Evolutionary conservation across 2,329 filamentous ascomycete species (phyloP), one percentile per base, ranked within the genome.

Genomic region (Fusarium globosum): DNA sequence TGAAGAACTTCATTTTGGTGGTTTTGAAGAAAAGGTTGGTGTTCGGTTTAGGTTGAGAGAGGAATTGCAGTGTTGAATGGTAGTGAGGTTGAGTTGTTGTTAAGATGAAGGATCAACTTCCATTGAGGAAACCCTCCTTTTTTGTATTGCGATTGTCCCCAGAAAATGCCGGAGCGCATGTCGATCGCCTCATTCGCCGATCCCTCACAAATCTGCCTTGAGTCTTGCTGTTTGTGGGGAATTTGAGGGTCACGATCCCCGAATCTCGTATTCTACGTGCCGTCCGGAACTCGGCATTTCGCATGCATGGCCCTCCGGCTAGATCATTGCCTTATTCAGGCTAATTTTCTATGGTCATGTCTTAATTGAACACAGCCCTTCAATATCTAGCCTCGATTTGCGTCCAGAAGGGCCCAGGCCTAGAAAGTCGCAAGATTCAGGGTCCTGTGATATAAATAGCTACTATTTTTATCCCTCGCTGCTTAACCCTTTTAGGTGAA

Each of bases 1-100:
- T 49, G 55, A 65, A 69, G 58, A 74, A 72, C 72, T 74, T 74
- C 72, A 74, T 74, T 36, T 69, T 74, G 45, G 7, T 28, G 49
- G 48, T 74, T 48, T 6, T 33, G 20, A 21, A 59, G 20, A 14
- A 52, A 20, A 35, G 10, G 20, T n/a, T 43, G 23, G 13, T 43
- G 14, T 45, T 51, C 26, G n/a, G 26, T 59, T 23, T 13, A n/a
- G 23, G 28, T 43, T 42, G 18, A 58, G 53, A 58, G 10, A 21
- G 14, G 33, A 21, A 6, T n/a, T 28, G 5, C 4, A 10, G 23
- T n/a, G 4, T 39, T 28, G 11, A 10, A 11, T 23, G 18, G 9
- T 12, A 21, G 45, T 39, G 38, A 36, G 23, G 2, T 26, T 51
- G 61, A 18, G 11, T 56, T 71, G 60, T 18, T 30, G n/a, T n/a